Evolutionary conservation across 257 asterid genomes (phyloP).

Genomic region (Solanum bulbocastanum): DNA sequence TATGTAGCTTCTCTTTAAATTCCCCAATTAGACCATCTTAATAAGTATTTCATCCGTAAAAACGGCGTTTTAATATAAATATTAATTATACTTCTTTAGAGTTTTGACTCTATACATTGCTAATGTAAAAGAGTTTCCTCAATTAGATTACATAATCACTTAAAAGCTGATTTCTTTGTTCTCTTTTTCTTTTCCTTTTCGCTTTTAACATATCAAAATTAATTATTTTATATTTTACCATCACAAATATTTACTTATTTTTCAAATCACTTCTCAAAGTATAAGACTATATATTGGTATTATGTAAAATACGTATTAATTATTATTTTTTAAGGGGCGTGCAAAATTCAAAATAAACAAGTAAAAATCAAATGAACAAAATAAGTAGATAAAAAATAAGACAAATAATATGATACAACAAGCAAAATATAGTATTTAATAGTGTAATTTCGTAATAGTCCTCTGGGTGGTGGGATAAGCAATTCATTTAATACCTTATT

Average conservation of each 20-base stretch:
- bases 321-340: too few species aligned
- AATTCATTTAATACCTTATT: not conserved
- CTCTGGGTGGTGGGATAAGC: not conserved
- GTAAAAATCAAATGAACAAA: too few species aligned
- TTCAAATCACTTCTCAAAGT: too few species aligned
- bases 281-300: too few species aligned
- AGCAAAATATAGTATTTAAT: too few species aligned
- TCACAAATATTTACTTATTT: too few species aligned
- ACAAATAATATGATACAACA: too few species aligned
- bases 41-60: not conserved
- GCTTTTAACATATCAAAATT: not conserved
- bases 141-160: not conserved
- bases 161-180: not conserved
- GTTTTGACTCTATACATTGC: not conserved
- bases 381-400: too few species aligned
- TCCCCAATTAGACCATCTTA: not conserved
- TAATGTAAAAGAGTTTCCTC: not conserved
- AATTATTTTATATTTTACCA: too few species aligned
- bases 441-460: not conserved
- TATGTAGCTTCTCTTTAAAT: not conserved
- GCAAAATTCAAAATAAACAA: not conserved
- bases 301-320: too few species aligned
- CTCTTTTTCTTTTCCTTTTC: too few species aligned
- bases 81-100: not conserved
- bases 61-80: not conserved